Base-by-base conservation (phyloP, 78 protist species). In the Trichosphaerium sp. region DNA sequence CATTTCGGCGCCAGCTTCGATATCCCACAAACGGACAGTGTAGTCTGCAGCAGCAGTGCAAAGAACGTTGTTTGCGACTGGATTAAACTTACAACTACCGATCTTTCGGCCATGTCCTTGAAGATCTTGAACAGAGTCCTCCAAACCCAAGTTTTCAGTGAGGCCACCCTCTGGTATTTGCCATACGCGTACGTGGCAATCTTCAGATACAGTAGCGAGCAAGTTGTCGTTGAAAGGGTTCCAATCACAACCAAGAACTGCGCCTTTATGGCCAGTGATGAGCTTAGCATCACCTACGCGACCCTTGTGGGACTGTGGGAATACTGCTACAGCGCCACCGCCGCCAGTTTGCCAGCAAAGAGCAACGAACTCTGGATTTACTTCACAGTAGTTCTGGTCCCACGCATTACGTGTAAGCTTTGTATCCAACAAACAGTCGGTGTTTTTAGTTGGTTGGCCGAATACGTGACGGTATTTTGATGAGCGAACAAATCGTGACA, bases 381-480 rank as follows among this genome's bases (percentile, higher is more conserved):
- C 92, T 11, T 71, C 65, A 63, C 75, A 59, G 59, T 68, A 73
- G 77, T 79, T 71, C 18, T 84, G 61, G 40, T 92, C 97, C 83
- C 87, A 86, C 1, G 97, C 94, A 41, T 70, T 61, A 63, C 66
- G 56, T 48, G 92, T 74, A 15, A 65, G 57, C 67, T 75, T 78
- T 64, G 87, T 38, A 31, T 71, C 77, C 37, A 79, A 82, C 71
- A 65, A 92, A 63, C 78, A 63, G 40, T 72, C 64, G 42, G 87
- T 93, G 62, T 76, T 75, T 71, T 78, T 84, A 63, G 74, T 61
- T 12, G 78, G 66, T 8, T 39, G 41, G 23, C 93, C 97, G 56
- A 88, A 92, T 14, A 92, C 97, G 83, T 92, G 92, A 48, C 94
- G 90, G 63, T 79, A 92, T 64, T 92, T 92, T 61, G 90, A 82